A percentile compares a stretch with the other conserved stretches of the same genome.
Evolutionary conservation across 78 protist species (phyloP).

Genomic region (Mantamonas sphyraenae): DNA sequence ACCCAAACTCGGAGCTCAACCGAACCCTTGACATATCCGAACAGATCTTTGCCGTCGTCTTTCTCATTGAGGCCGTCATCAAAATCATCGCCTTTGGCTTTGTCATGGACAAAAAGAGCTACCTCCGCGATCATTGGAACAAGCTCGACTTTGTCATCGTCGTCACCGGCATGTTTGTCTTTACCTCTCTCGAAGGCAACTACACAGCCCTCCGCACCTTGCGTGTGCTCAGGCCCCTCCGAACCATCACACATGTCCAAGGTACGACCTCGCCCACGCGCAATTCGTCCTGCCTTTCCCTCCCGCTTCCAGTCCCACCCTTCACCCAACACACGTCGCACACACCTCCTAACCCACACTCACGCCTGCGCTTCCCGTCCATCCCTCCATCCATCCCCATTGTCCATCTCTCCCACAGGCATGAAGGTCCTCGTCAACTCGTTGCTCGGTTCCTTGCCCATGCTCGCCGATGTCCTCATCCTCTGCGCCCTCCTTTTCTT

Average conservation of each 20-base stretch:
- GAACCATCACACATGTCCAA: slow-evolving; percentile 8
- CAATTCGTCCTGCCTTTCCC: too few species aligned
- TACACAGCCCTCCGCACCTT: slow-evolving; percentile 21
- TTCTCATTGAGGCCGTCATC: not conserved
- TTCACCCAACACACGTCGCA: too few species aligned
- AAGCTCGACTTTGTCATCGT: slow-evolving; percentile 17
- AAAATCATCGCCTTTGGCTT: not conserved
- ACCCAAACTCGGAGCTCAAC: not conserved
- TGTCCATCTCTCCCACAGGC: too few species aligned
- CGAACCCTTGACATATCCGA: not conserved
- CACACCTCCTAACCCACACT: too few species aligned
- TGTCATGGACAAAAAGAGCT: not conserved
- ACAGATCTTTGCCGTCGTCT: not conserved
- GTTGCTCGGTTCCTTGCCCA: slow-evolving; percentile 9
- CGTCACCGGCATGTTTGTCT: not conserved
- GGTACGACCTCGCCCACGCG: too few species aligned
- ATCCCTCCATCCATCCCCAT: not conserved
- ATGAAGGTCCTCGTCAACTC: slow-evolving; percentile 6
- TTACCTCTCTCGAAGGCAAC: not conserved
- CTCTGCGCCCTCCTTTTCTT: slow-evolving; percentile 12
- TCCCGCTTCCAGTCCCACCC: too few species aligned
- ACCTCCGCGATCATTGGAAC: slow-evolving; percentile 5
- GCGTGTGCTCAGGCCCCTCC: slow-evolving; percentile 26
- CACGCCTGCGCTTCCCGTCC: too few species aligned
- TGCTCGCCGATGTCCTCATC: not conserved